These are phyloP conservation scores for Chlorencoelia australis DNA, from an alignment of 2,329 filamentous ascomycete species.

Conservation along the genomic window DNA sequence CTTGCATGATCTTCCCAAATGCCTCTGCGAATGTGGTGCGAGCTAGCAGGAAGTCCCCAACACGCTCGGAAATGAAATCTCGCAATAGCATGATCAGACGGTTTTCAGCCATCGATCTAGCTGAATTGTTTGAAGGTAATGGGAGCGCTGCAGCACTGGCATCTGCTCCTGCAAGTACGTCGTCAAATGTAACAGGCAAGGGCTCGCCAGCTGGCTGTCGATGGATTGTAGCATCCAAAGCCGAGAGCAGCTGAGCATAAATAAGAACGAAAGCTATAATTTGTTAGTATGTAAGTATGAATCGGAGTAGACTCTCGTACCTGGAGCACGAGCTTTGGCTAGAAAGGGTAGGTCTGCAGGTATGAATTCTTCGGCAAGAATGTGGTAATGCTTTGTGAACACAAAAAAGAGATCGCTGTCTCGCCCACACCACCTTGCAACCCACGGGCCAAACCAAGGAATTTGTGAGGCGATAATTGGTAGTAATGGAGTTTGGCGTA, in stretches of 20 bases:
- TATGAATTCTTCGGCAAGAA: constrained; percentile 50
- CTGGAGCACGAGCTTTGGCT: constrained; percentile 50
- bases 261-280: constrained; percentile 47
- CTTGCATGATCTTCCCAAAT: constrained; percentile 52
- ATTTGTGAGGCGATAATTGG: constrained; percentile 53
- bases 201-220: constrained; percentile 41
- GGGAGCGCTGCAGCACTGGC: constrained; percentile 44
- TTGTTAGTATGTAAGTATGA: neutral
- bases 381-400: constrained; percentile 61
- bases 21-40: constrained; percentile 52
- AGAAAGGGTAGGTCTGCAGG: constrained; percentile 39
- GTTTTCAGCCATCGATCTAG: constrained; percentile 60
- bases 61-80: constrained; percentile 55
- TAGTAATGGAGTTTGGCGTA: constrained; percentile 41
- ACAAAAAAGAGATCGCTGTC: constrained; percentile 68
- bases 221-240: constrained; percentile 59
- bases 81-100: constrained; percentile 59
- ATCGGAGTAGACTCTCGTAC: constrained; percentile 11
- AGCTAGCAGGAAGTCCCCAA: constrained; percentile 40
- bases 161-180: constrained; percentile 50
- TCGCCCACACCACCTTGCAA: constrained; percentile 60
- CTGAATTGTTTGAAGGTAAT: constrained; percentile 47
- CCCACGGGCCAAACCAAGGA: constrained; percentile 59
- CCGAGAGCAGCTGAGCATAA: constrained; percentile 56
- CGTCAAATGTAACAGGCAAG: constrained; percentile 53